Conservation (phyloP, 257 asterid genomes). For the Buddleja alternifolia region DNA sequence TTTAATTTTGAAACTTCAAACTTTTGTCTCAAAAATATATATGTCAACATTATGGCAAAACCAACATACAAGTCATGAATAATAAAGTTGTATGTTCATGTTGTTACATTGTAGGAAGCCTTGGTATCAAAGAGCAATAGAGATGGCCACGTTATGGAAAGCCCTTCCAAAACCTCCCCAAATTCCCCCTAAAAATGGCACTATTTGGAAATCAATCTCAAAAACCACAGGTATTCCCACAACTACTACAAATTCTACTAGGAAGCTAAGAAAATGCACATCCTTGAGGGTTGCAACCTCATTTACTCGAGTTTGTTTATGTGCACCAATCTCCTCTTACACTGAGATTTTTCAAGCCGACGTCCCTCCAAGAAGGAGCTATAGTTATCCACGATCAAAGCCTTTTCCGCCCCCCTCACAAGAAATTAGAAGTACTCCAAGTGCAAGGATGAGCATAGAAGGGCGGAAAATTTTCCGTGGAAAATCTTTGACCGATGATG, state of each 20-base stretch:
- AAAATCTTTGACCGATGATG: constrained; percentile 82
- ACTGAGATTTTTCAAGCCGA: constrained; percentile 75
- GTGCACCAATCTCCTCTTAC: constrained; percentile 85
- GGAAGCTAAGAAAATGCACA: constrained; percentile 72
- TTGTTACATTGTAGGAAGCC: constrained; percentile 60
- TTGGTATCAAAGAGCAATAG: constrained; percentile 89
- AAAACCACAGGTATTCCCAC: constrained; percentile 46
- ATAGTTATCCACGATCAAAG: constrained; percentile 70
- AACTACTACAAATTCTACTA: constrained; percentile 29
- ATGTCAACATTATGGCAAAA: no score
- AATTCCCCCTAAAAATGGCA: constrained; percentile 44
- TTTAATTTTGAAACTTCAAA: no score
- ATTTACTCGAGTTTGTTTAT: constrained; percentile 77
- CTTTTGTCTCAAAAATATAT: no score
- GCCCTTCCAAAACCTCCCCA: constrained; percentile 47
- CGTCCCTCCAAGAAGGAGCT: constrained; percentile 73
- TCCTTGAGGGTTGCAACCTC: constrained; percentile 74
- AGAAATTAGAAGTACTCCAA: constrained; percentile 50
- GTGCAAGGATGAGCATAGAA: constrained; percentile 73
- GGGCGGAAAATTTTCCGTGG: constrained; percentile 77
- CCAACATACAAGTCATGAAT: no score
- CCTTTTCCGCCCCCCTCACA: constrained; percentile 30
- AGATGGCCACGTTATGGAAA: constrained; percentile 78
- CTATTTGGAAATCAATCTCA: constrained; percentile 57
- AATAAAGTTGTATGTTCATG: background rate